Conservation (phyloP, 2,329 filamentous ascomycete species). For the Trichophyton rubrum region DNA sequence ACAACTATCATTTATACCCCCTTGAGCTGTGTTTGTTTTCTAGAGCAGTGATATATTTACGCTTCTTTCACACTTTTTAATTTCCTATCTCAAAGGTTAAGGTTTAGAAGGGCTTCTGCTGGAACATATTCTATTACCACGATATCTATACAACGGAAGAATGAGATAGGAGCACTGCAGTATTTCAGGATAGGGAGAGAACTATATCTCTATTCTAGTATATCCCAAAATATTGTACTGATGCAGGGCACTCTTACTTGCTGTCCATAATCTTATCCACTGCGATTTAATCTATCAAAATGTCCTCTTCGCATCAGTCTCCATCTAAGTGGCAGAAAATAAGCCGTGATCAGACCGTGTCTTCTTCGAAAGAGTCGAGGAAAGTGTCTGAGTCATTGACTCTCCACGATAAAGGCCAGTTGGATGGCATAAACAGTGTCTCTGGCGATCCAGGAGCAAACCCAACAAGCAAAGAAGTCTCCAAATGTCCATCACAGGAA, state of each 20-base stretch:
- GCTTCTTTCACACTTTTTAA: too few relatives aligned
- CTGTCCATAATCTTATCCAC: not conserved
- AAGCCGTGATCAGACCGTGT: not conserved
- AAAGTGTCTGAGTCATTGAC: not conserved
- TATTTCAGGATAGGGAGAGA: not conserved
- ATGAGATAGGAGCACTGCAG: not conserved
- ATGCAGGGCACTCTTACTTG: not conserved
- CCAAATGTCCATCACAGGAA: not conserved
- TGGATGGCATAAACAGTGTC: not conserved
- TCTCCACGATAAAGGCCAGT: not conserved
- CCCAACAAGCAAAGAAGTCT: conserved; percentile 2
- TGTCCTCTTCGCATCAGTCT: not conserved
- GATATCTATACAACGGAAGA: not conserved
- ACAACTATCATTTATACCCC: not conserved
- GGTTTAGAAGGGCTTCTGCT: too few relatives aligned
- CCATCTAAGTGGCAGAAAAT: not conserved
- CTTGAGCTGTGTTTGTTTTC: not conserved
- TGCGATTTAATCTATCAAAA: not conserved
- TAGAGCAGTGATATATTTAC: too few relatives aligned
- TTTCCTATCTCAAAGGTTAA: too few relatives aligned
- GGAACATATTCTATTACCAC: not conserved
- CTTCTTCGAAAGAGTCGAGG: conserved; percentile 1
- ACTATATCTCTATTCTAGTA: not conserved
- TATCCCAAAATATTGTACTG: not conserved
- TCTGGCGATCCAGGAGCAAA: not conserved